Evolutionary conservation across 73 alveolate species (phyloP).

Genomic region (Tetrahymena borealis): DNA sequence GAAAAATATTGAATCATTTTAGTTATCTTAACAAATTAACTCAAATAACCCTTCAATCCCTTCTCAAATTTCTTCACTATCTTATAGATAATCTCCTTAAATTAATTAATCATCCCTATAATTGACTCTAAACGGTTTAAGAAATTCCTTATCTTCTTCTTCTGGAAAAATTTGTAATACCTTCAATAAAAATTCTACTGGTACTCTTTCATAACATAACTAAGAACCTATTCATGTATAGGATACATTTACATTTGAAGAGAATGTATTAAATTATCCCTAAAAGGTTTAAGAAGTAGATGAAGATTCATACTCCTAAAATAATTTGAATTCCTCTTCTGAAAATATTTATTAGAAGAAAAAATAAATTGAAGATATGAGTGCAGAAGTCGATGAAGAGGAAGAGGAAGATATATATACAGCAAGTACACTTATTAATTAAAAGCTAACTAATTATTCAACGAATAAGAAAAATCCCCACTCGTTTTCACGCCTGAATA

Average conservation of each 20-base stretch:
- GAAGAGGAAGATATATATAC: neutral
- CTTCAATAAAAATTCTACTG: no score
- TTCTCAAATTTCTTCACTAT: neutral
- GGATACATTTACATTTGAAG: neutral
- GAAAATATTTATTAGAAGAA: no score
- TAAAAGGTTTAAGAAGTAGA: neutral
- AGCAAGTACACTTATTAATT: neutral
- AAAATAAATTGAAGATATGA: neutral
- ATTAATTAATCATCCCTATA: neutral
- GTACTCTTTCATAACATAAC: no score
- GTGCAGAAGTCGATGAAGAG: neutral
- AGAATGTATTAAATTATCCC: neutral
- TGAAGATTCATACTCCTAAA: neutral
- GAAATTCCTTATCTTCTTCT: neutral
- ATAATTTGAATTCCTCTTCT: neutral
- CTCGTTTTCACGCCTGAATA: neutral
- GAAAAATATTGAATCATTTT: neutral
- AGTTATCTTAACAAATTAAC: neutral
- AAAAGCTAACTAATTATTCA: neutral
- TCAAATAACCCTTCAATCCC: neutral
- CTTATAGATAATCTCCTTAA: neutral
- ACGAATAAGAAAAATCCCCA: neutral
- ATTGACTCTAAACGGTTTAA: neutral
- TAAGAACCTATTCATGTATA: neutral
- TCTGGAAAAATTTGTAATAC: neutral